Base-by-base conservation (phyloP, 2,329 filamentous ascomycete species). In the Talaromyces sp. region DNA sequence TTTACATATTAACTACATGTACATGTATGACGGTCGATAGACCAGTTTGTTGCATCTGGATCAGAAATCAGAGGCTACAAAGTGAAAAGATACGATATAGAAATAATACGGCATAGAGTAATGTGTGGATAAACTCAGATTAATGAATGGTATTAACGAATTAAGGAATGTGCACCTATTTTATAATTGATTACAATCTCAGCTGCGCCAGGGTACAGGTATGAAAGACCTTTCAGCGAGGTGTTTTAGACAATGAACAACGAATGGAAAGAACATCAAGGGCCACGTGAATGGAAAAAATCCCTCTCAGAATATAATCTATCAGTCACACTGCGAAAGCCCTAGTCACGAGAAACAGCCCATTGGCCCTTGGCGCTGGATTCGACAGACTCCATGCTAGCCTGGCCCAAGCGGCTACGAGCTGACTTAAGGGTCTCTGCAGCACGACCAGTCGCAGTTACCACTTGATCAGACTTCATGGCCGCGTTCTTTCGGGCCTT, bases 381-480 rank as follows among this genome's bases (percentile, higher is more conserved):
- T 42, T 65, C 61, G n/a, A 65, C 61, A 4, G 62, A 63, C 28
- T 65, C 63, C 30, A 65, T 63, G 34, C 59, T 65, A 12, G 59
- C 61, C 10, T 57, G 59, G 3, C 63, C 61, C 36, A 65, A 61
- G 31, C 61, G 58, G 56, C 56, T 65, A 18, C 63, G 63, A 1
- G 66, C 65, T 33, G 66, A 62, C 56, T 66, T 67, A 14, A 68
- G 34, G 1, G 65, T 64, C 44, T 67, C 66, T n/a, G 65, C 52
- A 16, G 66, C 65, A n/a, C 65, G 54, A 33, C 64, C 65, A 50
- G 64, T 61, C 36, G 65, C 61, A 18, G 64, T 62, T 23, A 65
- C 51, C 30, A 63, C 61, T 14, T 89, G 76, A 92, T 90, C 68
- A 90, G 92, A 78, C 89, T 91, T 70, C 88, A 57, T 28, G 9